phyloP scores from a whole-genome alignment of 2,329 filamentous ascomycete species.

The Aspergillus quadrilineatus region DNA sequence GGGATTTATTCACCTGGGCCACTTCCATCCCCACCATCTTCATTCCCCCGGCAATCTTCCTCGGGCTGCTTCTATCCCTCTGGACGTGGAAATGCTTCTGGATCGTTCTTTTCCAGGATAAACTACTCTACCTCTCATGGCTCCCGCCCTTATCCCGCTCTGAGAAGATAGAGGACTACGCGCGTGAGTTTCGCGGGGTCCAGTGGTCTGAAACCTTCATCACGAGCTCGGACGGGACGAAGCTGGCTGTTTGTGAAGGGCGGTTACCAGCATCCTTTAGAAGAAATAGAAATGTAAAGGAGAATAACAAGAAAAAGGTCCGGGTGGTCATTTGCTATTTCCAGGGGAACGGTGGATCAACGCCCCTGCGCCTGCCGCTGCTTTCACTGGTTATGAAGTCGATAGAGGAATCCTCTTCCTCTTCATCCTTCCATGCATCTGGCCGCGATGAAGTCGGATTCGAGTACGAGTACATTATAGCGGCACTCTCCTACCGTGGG shows the following conservation, averaged over 20 bases:
- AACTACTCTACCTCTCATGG: constrained; percentile 78
- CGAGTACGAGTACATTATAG: constrained; percentile 37
- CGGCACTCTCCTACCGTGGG: constrained; percentile 62
- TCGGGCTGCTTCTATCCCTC: constrained; percentile 63
- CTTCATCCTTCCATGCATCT: background rate
- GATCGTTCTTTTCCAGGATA: constrained; percentile 75
- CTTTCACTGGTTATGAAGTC: constrained; percentile 48
- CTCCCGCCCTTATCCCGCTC: constrained; percentile 68
- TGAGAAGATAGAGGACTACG: constrained; percentile 67
- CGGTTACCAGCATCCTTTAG: constrained; percentile 39
- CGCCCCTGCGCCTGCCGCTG: constrained; percentile 37
- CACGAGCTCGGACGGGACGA: constrained; percentile 38
- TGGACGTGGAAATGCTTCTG: constrained; percentile 67
- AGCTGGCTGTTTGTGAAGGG: constrained; percentile 64
- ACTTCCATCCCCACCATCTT: constrained; percentile 47
- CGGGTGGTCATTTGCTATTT: constrained; percentile 34
- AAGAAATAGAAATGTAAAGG: background rate
- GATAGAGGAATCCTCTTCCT: constrained; percentile 4
- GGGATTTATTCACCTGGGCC: constrained; percentile 15
- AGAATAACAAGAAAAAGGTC: constrained; percentile 6
- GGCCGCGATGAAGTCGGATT: background rate
- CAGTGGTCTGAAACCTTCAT: constrained; percentile 62
- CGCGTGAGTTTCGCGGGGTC: constrained; percentile 59
- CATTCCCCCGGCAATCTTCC: constrained; percentile 67
- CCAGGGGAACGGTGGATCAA: constrained; percentile 35